Percentiles rank a stretch among this genome's conserved stretches.
phyloP scores from a whole-genome alignment of 768 basidiomycete genomes.

The Neoboletus magnificus region DNA sequence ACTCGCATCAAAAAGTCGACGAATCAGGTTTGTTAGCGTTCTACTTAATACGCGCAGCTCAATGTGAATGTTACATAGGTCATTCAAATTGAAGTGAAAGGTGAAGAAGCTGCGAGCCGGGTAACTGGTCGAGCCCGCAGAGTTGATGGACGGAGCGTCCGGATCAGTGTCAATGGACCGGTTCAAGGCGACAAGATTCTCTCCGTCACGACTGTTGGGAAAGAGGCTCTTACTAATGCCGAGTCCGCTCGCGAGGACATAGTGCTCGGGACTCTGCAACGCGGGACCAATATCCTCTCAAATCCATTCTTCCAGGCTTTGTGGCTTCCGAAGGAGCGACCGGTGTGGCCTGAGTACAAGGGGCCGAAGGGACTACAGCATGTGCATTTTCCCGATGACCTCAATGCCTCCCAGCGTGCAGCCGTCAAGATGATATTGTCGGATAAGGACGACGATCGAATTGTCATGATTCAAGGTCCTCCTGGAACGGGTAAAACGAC shows the following conservation, averaged over 20 bases:
- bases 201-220: conserved; percentile 50
- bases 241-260: conserved; percentile 34
- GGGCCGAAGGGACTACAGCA: background rate
- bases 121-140: conserved; percentile 21
- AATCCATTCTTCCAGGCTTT: conserved; percentile 28
- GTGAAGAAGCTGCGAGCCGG: background rate
- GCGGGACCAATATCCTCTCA: conserved; percentile 9
- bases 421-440: conserved; percentile 35
- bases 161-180: conserved; percentile 26
- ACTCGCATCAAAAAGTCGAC: conserved; percentile 39
- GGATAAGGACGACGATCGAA: conserved; percentile 12
- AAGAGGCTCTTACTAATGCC: conserved; percentile 53
- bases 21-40: conserved; percentile 35
- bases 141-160: conserved; percentile 38
- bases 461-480: conserved; percentile 34
- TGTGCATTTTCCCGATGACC: background rate
- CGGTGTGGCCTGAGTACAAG: conserved; percentile 14
- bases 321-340: conserved; percentile 23
- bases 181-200: conserved; percentile 16
- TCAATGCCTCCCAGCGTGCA: conserved; percentile 27
- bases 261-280: conserved; percentile 24
- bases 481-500: conserved; percentile 46
- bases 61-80: conserved; percentile 7
- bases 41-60: background rate
- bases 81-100: conserved; percentile 19